Conservation (phyloP, 768 basidiomycete genomes). For the Leucocoprinus leucothites region DNA sequence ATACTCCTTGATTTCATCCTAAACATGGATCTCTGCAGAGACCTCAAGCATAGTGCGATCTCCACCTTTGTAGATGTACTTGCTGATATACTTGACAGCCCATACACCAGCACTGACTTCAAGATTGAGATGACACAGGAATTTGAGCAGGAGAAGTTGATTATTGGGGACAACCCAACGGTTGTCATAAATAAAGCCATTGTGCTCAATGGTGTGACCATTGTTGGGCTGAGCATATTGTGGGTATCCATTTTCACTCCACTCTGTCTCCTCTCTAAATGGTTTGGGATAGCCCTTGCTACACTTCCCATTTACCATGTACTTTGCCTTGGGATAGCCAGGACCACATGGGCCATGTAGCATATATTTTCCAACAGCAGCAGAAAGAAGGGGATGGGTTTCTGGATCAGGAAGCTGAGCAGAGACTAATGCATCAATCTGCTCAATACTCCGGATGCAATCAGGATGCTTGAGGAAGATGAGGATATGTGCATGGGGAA, state of each 20-base stretch:
- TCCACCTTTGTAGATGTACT: no score
- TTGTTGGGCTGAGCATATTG: neutral
- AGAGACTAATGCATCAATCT: neutral
- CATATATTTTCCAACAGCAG: constrained; percentile 31
- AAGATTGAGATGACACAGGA: no score
- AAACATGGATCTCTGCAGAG: no score
- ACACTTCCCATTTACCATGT: constrained; percentile 34
- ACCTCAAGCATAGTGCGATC: no score
- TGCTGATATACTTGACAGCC: no score
- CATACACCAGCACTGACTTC: no score
- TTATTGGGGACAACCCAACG: no score
- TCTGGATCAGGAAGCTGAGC: neutral
- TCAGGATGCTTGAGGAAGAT: neutral
- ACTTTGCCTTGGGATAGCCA: constrained; percentile 26
- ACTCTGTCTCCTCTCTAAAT: neutral
- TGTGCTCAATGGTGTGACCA: neutral
- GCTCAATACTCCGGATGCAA: neutral
- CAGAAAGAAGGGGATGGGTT: constrained; percentile 41
- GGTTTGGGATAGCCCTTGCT: constrained; percentile 28
- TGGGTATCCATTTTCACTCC: neutral
- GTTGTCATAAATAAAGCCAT: neutral
- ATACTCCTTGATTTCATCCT: no score
- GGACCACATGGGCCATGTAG: constrained; percentile 36
- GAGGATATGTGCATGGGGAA: constrained; percentile 38
- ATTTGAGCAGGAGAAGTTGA: no score